These are phyloP conservation scores for Canna indica DNA, from an alignment of 176 grass and related monocot genomes.

Conservation along the genomic window DNA sequence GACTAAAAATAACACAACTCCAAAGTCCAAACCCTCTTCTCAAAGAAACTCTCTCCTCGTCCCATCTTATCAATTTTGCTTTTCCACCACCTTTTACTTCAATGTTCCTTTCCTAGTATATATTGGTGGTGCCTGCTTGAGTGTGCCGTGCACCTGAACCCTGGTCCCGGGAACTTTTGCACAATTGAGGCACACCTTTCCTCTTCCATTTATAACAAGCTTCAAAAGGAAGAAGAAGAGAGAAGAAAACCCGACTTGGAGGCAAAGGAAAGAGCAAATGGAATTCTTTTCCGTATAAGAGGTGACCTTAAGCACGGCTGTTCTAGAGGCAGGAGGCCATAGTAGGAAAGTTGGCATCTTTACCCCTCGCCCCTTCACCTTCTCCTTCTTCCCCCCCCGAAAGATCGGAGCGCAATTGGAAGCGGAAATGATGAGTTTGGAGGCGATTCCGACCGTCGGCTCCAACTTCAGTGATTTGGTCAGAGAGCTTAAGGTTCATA, in stretches of 20 bases:
- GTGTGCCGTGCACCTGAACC: no score
- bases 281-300: not conserved
- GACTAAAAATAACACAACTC: no score
- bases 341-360: constrained; percentile 3
- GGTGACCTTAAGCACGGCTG: not conserved
- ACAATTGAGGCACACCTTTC: not conserved
- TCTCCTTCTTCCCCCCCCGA: not conserved
- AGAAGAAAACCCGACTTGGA: not conserved
- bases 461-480: not conserved
- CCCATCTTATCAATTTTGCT: no score
- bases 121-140: no score
- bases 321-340: not conserved
- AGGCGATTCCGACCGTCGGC: not conserved
- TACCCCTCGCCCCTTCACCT: not conserved
- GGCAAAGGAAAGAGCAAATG: not conserved
- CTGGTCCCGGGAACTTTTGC: no score
- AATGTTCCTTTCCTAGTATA: no score
- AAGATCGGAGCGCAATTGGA: not conserved
- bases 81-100: no score
- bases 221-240: not conserved
- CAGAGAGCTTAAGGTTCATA: constrained; percentile 2
- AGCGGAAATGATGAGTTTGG: not conserved
- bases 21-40: no score
- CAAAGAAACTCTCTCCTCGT: no score
- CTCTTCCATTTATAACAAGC: not conserved